Percentiles rank a stretch among this genome's conserved stretches.
Evolutionary conservation across 2,329 filamentous ascomycete genomes (phyloP).

Genomic region (Paracamarosporium sp.): DNA sequence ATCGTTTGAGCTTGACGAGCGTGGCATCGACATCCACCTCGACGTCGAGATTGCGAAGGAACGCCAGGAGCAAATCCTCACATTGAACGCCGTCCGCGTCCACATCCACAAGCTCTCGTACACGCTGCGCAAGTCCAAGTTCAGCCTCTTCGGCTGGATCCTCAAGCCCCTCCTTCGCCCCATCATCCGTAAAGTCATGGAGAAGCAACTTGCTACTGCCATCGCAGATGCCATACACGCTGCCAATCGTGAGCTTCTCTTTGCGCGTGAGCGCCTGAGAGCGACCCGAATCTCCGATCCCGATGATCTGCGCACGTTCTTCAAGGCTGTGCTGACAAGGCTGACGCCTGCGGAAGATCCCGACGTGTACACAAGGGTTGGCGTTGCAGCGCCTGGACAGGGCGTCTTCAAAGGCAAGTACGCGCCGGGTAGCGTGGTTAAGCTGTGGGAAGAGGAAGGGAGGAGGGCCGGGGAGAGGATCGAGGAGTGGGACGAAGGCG

Average conservation of each 20-base stretch:
- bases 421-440: conserved; percentile 86
- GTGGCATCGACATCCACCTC: conserved; percentile 84
- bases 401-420: conserved; percentile 84
- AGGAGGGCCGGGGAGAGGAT: conserved; percentile 73
- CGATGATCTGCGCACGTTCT: conserved; percentile 79
- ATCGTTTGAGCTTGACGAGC: conserved; percentile 83
- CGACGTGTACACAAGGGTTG: conserved; percentile 76
- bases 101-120: conserved; percentile 88
- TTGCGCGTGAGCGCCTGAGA: conserved; percentile 82
- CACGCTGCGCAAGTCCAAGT: conserved; percentile 74
- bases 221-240: conserved; percentile 74
- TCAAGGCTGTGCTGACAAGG: conserved; percentile 80
- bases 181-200: conserved; percentile 78
- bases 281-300: conserved; percentile 85
- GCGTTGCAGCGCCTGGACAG: conserved; percentile 66
- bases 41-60: conserved; percentile 85
- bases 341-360: conserved; percentile 75
- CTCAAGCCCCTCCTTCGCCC: conserved; percentile 84
- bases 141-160: conserved; percentile 80
- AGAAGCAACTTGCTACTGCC: conserved; percentile 75
- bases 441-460: conserved; percentile 87
- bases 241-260: conserved; percentile 85
- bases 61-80: conserved; percentile 79
- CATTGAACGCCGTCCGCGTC: conserved; percentile 77
- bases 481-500: conserved; percentile 72